phyloP scores from a whole-genome alignment of 805 yeast species.

The Wickerhamiella domercqiae region DNA sequence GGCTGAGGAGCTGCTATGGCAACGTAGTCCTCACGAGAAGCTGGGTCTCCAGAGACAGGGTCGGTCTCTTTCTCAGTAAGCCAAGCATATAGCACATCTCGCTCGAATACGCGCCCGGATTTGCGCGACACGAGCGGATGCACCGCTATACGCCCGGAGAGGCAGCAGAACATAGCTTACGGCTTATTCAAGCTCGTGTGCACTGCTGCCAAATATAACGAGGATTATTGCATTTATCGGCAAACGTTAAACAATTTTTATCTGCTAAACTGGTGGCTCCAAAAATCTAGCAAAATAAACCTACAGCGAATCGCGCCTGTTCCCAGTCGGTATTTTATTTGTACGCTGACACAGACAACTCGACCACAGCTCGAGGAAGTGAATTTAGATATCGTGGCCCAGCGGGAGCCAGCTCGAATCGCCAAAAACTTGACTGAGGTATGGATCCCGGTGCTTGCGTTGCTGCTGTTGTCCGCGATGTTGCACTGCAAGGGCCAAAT shows the following conservation, averaged over 20 bases:
- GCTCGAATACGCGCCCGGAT: slow-evolving; percentile 60
- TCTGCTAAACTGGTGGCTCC: too few species aligned
- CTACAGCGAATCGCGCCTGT: too few species aligned
- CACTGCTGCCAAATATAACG: too few species aligned
- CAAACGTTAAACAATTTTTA: too few species aligned
- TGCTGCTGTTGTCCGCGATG: slow-evolving; percentile 6
- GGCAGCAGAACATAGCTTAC: slow-evolving; percentile 17
- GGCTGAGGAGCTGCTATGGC: slow-evolving; percentile 21
- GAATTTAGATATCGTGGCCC: too few species aligned
- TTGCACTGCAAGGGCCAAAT: slow-evolving; percentile 12
- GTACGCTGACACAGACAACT: too few species aligned
- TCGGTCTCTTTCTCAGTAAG: slow-evolving; percentile 52
- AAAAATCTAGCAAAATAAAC: too few species aligned
- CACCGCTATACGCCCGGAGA: slow-evolving; percentile 58
- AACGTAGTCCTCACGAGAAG: slow-evolving; percentile 27
- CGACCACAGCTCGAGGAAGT: too few species aligned
- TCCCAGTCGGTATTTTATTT: too few species aligned
- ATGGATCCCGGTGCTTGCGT: slow-evolving; percentile 15
- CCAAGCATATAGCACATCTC: slow-evolving; percentile 41
- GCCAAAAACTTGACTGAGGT: neutral
- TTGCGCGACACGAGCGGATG: slow-evolving; percentile 58
- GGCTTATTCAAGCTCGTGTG: slow-evolving; percentile 2
- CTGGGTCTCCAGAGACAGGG: slow-evolving; percentile 55
- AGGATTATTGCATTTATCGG: too few species aligned
- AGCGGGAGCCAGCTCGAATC: too few species aligned